Conservation (phyloP, 164 flowering plant genomes). For the Chimonanthus salicifolius region DNA sequence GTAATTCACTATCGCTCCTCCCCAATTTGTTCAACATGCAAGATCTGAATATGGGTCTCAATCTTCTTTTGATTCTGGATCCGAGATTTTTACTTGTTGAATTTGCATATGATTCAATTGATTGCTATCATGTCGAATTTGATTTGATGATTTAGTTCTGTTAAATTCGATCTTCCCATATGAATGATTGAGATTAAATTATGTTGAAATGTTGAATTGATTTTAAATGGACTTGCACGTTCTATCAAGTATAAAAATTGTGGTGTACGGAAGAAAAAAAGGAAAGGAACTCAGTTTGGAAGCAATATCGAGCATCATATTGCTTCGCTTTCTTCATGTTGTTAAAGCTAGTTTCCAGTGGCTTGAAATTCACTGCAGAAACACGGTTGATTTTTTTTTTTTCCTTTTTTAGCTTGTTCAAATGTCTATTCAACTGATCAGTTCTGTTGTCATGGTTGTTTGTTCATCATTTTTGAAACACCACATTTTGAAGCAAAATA, state of each 20-base stretch:
- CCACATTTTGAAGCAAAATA: neutral
- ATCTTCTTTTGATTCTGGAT: neutral
- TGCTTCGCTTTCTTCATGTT: neutral
- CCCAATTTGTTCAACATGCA: too few relatives aligned
- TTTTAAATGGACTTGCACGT: neutral
- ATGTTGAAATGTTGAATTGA: neutral
- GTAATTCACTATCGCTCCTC: slow-evolving; percentile 20
- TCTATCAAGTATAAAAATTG: too few relatives aligned
- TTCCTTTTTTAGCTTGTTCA: too few relatives aligned
- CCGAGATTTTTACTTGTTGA: neutral
- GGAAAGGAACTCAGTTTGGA: neutral
- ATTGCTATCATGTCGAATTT: neutral
- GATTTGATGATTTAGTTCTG: neutral
- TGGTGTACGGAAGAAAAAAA: neutral
- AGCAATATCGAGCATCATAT: neutral
- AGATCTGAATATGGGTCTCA: neutral
- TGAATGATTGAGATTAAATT: too few relatives aligned
- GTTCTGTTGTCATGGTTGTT: neutral
- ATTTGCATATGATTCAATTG: too few relatives aligned
- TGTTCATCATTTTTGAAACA: neutral
- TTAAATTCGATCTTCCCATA: too few relatives aligned
- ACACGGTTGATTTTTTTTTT: neutral
- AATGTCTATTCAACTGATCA: neutral
- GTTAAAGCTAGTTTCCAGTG: neutral
- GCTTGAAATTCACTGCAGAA: neutral